phyloP scores from a whole-genome alignment of 495 filamentous ascomycete genomes.

The Penicillium arizonense region DNA sequence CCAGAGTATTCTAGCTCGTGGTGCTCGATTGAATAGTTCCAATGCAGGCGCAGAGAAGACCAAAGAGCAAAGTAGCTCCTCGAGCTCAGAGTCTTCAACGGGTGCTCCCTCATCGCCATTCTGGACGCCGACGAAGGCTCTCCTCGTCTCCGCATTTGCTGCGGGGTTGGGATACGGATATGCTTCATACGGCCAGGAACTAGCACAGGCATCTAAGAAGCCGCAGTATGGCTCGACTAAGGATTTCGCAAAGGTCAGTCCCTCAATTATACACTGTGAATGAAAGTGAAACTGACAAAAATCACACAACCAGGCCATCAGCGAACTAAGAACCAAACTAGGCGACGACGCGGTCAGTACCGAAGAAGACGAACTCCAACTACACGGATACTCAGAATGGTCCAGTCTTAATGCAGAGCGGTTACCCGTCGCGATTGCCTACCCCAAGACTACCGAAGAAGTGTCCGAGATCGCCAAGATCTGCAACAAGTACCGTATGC shows the following conservation, averaged over 20 bases:
- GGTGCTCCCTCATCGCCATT: conserved; percentile 11
- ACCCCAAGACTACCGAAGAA: conserved; percentile 75
- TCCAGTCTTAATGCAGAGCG: conserved; percentile 77
- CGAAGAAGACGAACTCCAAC: conserved; percentile 76
- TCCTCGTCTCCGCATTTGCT: conserved; percentile 34
- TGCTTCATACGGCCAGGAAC: conserved; percentile 20
- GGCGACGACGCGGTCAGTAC: conserved; percentile 75
- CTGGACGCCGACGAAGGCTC: conserved; percentile 31
- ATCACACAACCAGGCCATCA: conserved; percentile 51
- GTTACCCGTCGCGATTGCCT: conserved; percentile 77
- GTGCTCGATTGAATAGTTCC: conserved; percentile 22
- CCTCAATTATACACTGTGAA: conserved; percentile 7
- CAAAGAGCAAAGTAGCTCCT: conserved; percentile 7
- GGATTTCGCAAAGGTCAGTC: conserved; percentile 41
- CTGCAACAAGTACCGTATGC: conserved; percentile 79
- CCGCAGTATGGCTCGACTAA: conserved; percentile 40
- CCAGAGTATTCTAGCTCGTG: conserved; percentile 3
- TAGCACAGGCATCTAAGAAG: conserved; percentile 10
- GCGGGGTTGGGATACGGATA: conserved; percentile 38
- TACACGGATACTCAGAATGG: conserved; percentile 89
- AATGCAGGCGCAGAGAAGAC: conserved; percentile 5
- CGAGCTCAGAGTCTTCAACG: conserved; percentile 15
- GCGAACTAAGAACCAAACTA: conserved; percentile 56
- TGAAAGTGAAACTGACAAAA: conserved; percentile 25
- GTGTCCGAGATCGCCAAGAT: conserved; percentile 77